Conservation (phyloP, 495 filamentous ascomycete genomes). For the Neurospora pannonica region DNA sequence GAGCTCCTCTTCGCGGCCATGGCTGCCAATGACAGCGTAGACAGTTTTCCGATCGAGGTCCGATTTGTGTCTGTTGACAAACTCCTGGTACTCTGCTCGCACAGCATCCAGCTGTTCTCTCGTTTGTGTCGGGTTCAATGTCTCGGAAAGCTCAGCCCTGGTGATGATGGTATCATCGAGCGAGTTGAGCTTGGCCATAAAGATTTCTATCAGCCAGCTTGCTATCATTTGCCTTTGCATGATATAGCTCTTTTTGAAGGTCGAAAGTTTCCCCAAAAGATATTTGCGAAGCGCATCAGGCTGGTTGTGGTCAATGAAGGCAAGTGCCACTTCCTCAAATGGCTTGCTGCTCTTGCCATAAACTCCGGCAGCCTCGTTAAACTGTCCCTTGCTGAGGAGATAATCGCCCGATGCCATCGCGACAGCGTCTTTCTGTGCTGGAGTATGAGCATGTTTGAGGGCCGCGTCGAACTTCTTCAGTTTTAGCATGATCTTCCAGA, state of each 20-base stretch:
- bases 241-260: constrained; percentile 67
- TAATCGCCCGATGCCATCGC: constrained; percentile 84
- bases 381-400: constrained; percentile 68
- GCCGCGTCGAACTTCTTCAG: constrained; percentile 81
- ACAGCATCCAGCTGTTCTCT: constrained; percentile 60
- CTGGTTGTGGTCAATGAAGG: constrained; percentile 80
- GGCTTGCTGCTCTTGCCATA: constrained; percentile 94
- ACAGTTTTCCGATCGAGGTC: constrained; percentile 86
- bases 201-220: constrained; percentile 89
- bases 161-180: constrained; percentile 92
- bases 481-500: constrained; percentile 86
- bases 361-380: constrained; percentile 73
- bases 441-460: constrained; percentile 62
- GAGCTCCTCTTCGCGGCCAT: constrained; percentile 86
- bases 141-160: constrained; percentile 71
- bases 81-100: constrained; percentile 75
- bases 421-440: constrained; percentile 76
- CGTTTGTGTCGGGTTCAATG: constrained; percentile 57
- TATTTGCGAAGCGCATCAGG: constrained; percentile 89
- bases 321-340: constrained; percentile 90
- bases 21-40: constrained; percentile 92
- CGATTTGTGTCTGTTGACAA: constrained; percentile 69
- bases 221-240: constrained; percentile 97
- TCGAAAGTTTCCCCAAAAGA: constrained; percentile 71
- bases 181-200: constrained; percentile 93